Evolutionary conservation across 805 yeast species (phyloP).

Genomic region (Barnettozyma populi): DNA sequence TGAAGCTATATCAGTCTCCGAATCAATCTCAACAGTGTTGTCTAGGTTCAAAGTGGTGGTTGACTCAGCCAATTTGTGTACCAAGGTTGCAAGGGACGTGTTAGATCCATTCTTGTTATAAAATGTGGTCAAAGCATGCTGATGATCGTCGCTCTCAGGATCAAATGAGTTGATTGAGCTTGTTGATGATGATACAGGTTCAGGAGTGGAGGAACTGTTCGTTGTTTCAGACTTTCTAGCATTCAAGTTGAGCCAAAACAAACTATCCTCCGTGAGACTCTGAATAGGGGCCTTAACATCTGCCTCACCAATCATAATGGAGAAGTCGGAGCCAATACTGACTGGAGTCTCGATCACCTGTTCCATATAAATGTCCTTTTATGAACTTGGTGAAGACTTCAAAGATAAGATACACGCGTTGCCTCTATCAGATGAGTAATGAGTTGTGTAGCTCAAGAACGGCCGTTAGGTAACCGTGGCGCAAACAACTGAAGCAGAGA

Average conservation of each 20-base stretch:
- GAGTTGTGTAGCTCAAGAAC: background rate
- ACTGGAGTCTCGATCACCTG: background rate
- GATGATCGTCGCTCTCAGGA: conserved; percentile 16
- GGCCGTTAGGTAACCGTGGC: background rate
- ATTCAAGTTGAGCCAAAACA: conserved; percentile 7
- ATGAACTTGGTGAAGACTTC: background rate
- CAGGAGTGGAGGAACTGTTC: conserved; percentile 4
- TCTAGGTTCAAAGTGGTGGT: conserved; percentile 19
- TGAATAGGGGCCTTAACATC: background rate
- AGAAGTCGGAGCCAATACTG: background rate
- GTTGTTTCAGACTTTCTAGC: background rate
- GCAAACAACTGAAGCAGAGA: background rate
- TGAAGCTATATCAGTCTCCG: background rate
- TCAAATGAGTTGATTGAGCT: conserved; percentile 21
- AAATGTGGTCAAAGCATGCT: conserved; percentile 9
- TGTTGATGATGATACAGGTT: conserved; percentile 7
- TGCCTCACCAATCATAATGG: background rate
- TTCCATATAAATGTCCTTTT: background rate
- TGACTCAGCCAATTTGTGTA: conserved; percentile 20
- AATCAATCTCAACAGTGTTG: background rate
- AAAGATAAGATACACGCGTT: background rate
- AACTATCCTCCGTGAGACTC: conserved; percentile 7
- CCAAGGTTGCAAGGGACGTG: conserved; percentile 23
- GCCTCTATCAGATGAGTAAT: background rate
- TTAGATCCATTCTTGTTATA: conserved; percentile 13